phyloP scores from a whole-genome alignment of 202 grass and related monocot genomes.

The Panicum virgatum region DNA sequence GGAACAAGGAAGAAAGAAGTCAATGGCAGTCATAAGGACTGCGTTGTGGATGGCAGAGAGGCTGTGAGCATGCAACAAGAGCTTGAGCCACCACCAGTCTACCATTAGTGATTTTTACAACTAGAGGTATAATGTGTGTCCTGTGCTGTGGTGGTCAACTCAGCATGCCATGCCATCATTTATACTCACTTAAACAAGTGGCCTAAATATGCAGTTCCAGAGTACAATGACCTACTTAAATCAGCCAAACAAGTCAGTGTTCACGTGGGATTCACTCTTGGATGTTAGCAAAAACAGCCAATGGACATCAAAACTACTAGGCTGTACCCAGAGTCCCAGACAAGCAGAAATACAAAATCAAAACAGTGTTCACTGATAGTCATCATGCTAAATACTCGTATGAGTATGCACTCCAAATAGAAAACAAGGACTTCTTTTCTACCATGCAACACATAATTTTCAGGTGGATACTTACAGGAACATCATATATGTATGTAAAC shows the following conservation, averaged over 20 bases:
- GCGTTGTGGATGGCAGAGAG: not conserved
- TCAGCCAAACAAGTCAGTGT: not conserved
- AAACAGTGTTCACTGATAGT: conserved; percentile 5
- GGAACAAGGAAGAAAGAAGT: not conserved
- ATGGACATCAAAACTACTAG: conserved; percentile 10
- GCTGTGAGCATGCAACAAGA: not conserved
- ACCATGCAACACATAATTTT: no score
- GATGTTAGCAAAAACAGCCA: not conserved
- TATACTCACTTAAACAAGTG: conserved; percentile 8
- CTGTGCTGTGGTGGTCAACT: not conserved
- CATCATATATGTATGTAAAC: not conserved
- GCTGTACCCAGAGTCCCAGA: conserved; percentile 1
- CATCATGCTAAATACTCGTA: not conserved
- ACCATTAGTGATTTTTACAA: not conserved
- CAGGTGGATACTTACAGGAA: not conserved
- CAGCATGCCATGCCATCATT: not conserved
- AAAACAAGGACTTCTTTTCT: not conserved
- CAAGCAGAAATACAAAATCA: not conserved
- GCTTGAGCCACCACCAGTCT: not conserved
- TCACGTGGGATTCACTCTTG: not conserved
- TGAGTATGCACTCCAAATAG: not conserved
- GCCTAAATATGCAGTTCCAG: not conserved
- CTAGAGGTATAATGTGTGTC: not conserved
- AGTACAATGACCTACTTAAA: not conserved
- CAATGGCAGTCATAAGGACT: not conserved